Base-by-base conservation (phyloP, 441 rosid species). In the Raphanus hybrid region DNA sequence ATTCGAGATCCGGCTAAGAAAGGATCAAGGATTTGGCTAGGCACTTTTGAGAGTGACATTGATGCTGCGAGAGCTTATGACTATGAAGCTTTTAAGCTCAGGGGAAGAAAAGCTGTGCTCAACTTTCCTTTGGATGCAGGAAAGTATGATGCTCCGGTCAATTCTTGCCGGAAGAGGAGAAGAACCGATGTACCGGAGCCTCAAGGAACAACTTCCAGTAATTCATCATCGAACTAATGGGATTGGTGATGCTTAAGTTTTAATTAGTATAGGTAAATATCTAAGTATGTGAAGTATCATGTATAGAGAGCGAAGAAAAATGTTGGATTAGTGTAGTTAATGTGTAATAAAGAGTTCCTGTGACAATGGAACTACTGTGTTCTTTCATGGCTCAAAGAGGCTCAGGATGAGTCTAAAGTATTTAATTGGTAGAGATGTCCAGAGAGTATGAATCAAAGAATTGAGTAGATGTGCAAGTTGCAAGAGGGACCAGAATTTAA, bases 1-100 rank as follows among this genome's bases (percentile, higher is more conserved):
- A 92, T 92, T 32, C 85, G 98, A 27, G 97, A 92, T 78, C 97
- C 98, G 3, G 79, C 67, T 11, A 81, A 86, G 64, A 92, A 88
- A 65, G 98, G 98, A 1, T 81, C 87, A 23, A 85, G 98, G 80
- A 85, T 92, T n/a, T 94, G 98, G 98, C 73, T 94, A 70, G 98
- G 98, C 26, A 94, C 98, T 11, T 94, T 84, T 61, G 94, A 90
- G 66, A 79, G 76, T 16, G 97, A 85, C 50, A 39, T 85, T 43
- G 98, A 88, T 77, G 98, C 98, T 39, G 98, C 98, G 14, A 91
- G 84, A 78, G 97, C 98, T 73, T 92, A 94, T 75, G 98, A 94
- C 65, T 84, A 80, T 62, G 97, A 97, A 26, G 97, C 98, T n/a
- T 94, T 91, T 74, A 85, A 84, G 65, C 78, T 92, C 89, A 87